phyloP scores from a whole-genome alignment of 208 protist species.

The Leishmania tropica region DNA sequence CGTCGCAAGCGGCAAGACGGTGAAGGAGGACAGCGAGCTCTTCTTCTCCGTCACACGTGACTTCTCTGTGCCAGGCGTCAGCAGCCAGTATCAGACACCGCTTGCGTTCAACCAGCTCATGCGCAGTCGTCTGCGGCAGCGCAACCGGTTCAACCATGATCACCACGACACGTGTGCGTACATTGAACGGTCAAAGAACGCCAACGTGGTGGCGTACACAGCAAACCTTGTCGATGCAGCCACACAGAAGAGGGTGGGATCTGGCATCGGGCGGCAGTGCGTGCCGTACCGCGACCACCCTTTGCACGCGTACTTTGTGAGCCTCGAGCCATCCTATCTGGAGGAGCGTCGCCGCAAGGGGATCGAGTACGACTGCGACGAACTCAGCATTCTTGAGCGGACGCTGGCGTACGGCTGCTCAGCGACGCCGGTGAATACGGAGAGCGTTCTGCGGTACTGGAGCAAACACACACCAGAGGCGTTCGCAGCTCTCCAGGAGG shows the following conservation, averaged over 20 bases:
- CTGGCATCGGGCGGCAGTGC: constrained; percentile 37
- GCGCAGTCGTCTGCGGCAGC: constrained; percentile 41
- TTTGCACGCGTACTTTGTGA: constrained; percentile 77
- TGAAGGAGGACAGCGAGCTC: constrained; percentile 36
- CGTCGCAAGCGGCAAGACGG: constrained; percentile 20
- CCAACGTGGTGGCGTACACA: constrained; percentile 80
- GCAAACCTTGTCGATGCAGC: constrained; percentile 38
- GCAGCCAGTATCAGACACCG: constrained; percentile 26
- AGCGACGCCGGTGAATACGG: constrained; percentile 32
- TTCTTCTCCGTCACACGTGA: constrained; percentile 27
- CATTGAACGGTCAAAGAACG: constrained; percentile 81
- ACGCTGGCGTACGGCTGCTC: constrained; percentile 80
- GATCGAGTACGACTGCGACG: constrained; percentile 54
- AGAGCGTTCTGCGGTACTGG: constrained; percentile 25
- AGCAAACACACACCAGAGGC: constrained; percentile 19
- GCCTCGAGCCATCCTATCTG: constrained; percentile 66
- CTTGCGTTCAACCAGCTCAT: constrained; percentile 44
- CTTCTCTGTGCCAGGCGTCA: constrained; percentile 36
- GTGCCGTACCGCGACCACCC: constrained; percentile 45
- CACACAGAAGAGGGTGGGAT: constrained; percentile 21
- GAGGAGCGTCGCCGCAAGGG: constrained; percentile 44
- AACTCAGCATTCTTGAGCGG: constrained; percentile 72
- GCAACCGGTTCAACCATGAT: constrained; percentile 68
- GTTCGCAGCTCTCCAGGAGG: constrained; percentile 15
- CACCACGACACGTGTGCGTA: constrained; percentile 82